phyloP scores from a whole-genome alignment of 441 rosid species.

The Gossypium schwendimanii region DNA sequence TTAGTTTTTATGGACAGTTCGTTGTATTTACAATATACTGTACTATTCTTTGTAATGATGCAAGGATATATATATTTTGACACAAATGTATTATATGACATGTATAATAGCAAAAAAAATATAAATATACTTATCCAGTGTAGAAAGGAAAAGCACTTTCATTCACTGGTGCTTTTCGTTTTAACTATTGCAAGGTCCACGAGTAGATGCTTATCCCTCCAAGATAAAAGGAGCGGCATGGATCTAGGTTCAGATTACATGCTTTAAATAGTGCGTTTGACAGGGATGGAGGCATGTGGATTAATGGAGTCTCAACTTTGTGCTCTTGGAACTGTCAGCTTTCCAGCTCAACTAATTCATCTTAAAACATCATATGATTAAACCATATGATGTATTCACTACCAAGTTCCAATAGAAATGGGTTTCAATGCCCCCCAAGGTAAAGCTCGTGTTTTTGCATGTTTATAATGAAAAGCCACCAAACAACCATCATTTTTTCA shows the following conservation, averaged over 20 bases:
- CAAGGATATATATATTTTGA: neutral
- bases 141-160: neutral
- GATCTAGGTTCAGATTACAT: conserved; percentile 74
- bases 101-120: neutral
- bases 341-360: neutral
- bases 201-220: conserved; percentile 39
- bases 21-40: conserved; percentile 17
- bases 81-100: neutral
- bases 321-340: neutral
- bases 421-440: neutral
- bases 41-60: neutral
- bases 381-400: neutral
- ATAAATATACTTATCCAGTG: neutral
- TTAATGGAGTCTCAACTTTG: neutral
- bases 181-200: conserved; percentile 34
- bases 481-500: neutral
- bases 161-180: neutral
- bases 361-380: neutral
- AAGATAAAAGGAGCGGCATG: conserved; percentile 60
- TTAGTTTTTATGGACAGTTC: conserved; percentile 27
- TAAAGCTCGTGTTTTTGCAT: neutral
- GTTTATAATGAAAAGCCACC: neutral
- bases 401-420: neutral
- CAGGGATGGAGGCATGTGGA: neutral
- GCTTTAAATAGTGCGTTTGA: conserved; percentile 33